Evolutionary conservation across 2,329 filamentous ascomycete genomes (phyloP).

Genomic region (Phyllosticta capitalensis): DNA sequence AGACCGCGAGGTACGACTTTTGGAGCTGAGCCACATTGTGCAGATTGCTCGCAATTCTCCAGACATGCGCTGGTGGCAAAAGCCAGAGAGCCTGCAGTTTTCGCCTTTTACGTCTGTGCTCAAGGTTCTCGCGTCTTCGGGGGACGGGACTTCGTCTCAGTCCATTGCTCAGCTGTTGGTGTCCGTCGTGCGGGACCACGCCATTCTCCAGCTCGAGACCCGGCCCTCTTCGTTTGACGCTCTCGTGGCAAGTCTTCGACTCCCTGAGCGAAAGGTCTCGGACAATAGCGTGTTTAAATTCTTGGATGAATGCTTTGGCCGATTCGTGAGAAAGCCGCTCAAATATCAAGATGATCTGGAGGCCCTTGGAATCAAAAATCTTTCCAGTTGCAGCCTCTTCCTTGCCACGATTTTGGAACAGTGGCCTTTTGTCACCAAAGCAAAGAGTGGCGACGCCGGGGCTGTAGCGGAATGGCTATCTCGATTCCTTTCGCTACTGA

Average conservation of each 20-base stretch:
- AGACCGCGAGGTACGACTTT: conserved; percentile 48
- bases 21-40: conserved; percentile 74
- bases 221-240: conserved; percentile 30
- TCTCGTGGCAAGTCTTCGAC: conserved; percentile 37
- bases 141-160: conserved; percentile 39
- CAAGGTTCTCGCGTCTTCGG: conserved; percentile 45
- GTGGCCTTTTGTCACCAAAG: conserved; percentile 34
- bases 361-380: conserved; percentile 30
- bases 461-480: conserved; percentile 27
- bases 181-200: conserved; percentile 54
- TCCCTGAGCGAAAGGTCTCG: conserved; percentile 32
- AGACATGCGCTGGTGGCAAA: conserved; percentile 85
- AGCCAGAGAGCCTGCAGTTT: conserved; percentile 50
- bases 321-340: conserved; percentile 66
- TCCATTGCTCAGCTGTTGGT: conserved; percentile 48
- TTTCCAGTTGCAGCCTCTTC: conserved; percentile 1
- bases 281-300: conserved; percentile 52
- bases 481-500: conserved; percentile 25
- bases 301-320: conserved; percentile 71
- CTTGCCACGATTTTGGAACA: conserved; percentile 22
- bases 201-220: conserved; percentile 49
- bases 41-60: conserved; percentile 71
- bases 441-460: conserved; percentile 13
- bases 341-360: conserved; percentile 70
- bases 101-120: conserved; percentile 67